Evolutionary conservation across 345 rosid species (phyloP).

Genomic region (Gossypium rotundifolium): DNA sequence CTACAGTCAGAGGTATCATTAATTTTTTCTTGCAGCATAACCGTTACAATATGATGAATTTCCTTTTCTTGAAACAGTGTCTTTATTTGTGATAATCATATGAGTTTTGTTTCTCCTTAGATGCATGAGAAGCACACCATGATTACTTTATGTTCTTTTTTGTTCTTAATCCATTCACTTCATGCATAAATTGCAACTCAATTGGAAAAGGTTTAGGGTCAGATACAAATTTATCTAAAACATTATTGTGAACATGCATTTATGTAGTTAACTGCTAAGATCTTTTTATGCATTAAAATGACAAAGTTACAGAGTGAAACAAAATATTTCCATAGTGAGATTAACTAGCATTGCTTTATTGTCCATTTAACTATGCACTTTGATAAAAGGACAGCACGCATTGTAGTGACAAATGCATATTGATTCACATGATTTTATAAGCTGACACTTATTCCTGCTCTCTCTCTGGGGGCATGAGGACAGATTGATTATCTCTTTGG

Average conservation of each 20-base stretch:
- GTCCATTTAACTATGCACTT: not conserved
- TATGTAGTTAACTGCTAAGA: not conserved
- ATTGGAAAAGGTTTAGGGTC: not conserved
- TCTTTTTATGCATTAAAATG: not conserved
- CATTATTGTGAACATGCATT: not conserved
- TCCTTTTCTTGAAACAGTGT: not conserved
- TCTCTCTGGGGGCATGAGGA: not conserved
- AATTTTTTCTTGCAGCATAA: slow-evolving; percentile 2
- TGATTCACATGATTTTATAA: not conserved
- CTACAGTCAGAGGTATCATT: slow-evolving; percentile 74
- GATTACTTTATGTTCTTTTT: not conserved
- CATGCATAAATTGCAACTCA: not conserved
- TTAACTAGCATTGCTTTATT: not conserved
- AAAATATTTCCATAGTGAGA: not conserved
- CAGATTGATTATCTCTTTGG: slow-evolving; percentile 69
- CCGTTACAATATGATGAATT: not conserved
- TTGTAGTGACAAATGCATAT: not conserved
- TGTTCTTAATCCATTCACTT: not conserved
- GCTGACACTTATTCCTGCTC: not conserved
- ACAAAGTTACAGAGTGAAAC: not conserved
- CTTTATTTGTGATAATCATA: not conserved
- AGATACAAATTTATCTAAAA: not conserved
- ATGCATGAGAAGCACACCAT: not conserved
- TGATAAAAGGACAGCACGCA: not conserved
- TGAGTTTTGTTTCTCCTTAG: not conserved